Evolutionary conservation across 2,329 filamentous ascomycete genomes (phyloP), one percentile per base, ranked within the genome.

Genomic region (Penicillium sp.): DNA sequence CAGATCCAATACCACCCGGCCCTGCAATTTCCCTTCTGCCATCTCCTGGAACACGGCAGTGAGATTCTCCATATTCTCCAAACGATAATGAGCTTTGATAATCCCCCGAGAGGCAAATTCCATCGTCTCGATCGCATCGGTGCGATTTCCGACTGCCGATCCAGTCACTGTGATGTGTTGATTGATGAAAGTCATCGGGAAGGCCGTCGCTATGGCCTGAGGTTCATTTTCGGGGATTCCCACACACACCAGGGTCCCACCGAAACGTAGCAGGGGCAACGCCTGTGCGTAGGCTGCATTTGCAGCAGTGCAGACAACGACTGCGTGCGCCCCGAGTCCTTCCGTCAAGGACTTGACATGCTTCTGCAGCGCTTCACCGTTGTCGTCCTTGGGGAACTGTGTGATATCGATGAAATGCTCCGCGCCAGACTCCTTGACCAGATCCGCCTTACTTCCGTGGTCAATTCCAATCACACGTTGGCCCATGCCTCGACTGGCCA

Each of bases 321-420:
- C 81, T 76, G 46, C 82, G 78, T 60, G 56, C 4, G 55, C 56
- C 2, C 80, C 66, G 0, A 80, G 78, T 2, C 73, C 75, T 12
- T 51, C 57, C 0, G 81, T 81, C 2, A 80, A 60, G 37, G 70
- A 72, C 52, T 78, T 75, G 32, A 85, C 79, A 28, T 81, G 76
- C 33, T 74, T 74, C 9, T 71, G 72, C 4, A 81, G 66, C 8
- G 73, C 72, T 6, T 63, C 61, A 29, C 74, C 75, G 39, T 76
- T 73, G 39, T 76, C 72, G 46, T 75, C 70, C 34, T 57, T 54
- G 4, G 68, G 64, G 56, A 72, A 74, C 47, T 75, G 70, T 28
- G 80, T 79, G 49, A 85, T 72, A 52, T 84, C 80, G 49, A 86
- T 71, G 66, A 86, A 86, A 54, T 79, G 76, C 61, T 86, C 82